A percentile compares a stretch with the other conserved stretches of the same genome.
Conservation (phyloP, 495 filamentous ascomycete species). For the Penicillium simplicissimum region DNA sequence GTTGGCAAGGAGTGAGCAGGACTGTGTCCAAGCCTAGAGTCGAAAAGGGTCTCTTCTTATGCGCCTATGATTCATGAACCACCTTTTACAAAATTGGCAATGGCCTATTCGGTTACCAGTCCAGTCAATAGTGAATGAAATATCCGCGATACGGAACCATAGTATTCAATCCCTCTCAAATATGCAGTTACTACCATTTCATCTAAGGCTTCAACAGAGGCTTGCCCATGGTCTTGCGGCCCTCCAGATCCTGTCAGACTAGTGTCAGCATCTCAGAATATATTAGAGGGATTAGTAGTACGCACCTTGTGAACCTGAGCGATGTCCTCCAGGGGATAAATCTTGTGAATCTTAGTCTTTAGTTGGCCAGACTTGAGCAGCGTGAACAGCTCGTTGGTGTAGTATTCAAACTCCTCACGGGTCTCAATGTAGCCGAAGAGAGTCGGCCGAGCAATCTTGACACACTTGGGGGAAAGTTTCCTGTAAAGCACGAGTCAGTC, state of each 20-base stretch:
- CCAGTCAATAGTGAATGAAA: neutral
- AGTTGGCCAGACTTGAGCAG: constrained; percentile 68
- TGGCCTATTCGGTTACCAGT: neutral
- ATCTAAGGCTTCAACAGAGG: constrained; percentile 41
- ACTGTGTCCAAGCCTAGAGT: too few species aligned
- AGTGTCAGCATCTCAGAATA: constrained; percentile 7
- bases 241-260: constrained; percentile 66
- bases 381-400: constrained; percentile 71
- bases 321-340: constrained; percentile 79
- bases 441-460: constrained; percentile 73
- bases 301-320: constrained; percentile 66
- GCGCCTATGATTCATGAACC: neutral
- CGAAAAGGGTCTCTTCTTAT: neutral
- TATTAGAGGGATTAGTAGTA: neutral
- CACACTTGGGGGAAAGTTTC: constrained; percentile 72
- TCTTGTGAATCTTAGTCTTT: constrained; percentile 73
- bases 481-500: constrained; percentile 21
- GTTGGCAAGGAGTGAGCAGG: constrained; percentile 7
- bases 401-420: constrained; percentile 72
- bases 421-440: constrained; percentile 75
- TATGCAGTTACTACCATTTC: neutral
- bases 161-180: neutral
- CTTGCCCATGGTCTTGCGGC: constrained; percentile 84
- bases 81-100: neutral
- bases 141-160: neutral